Evolutionary conservation across 2,329 filamentous ascomycete genomes (phyloP), one percentile per base, ranked within the genome.

Genomic region (Fusarium falciforme): DNA sequence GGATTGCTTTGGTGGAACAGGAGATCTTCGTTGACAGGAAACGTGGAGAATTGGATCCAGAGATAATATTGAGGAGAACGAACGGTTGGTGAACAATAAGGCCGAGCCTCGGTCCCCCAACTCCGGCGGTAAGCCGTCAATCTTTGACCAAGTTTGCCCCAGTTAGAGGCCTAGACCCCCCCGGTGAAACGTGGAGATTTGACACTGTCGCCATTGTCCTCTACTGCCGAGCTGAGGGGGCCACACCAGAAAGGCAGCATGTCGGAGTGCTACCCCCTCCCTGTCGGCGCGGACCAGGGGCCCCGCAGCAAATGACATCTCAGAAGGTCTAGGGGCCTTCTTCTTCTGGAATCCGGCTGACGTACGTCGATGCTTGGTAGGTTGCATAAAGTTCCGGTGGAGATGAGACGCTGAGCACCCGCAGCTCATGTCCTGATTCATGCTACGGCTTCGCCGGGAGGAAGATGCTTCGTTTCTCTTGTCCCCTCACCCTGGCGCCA

Each of bases 61-160:
- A 44, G 40, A 44, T 44, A 44, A 36, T 68, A 31, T 66, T 35
- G 68, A 54, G 57, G 65, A 42, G 40, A 44, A 42, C 11, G 40
- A 42, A 60, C 25, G 57, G 40, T 44, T 55, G 42, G 47, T 33
- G 38, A 58, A 58, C 25, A 68, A 22, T 71, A 74, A 49, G 58
- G 44, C 71, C 71, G 71, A 73, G 54, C 44, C 66, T 54, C 54
- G 68, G 67, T 38, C 38, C 47, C 27, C 20, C 10, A 12, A 40
- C 57, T 31, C 38, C 38, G 58, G 58, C n/a, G 58, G 14, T 61
- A 42, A 61, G 58, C 58, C 58, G 31, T 22, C 35, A 36, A 16
- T 36, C 14, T 16, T 36, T 36, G 6, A 36, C 35, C 35, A 36
- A 36, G 35, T 36, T 17, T 36, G 35, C 35, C 35, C 35, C 35